Evolutionary conservation across 2,329 filamentous ascomycete genomes (phyloP).

Genomic region (Ceratocystis harringtonii): DNA sequence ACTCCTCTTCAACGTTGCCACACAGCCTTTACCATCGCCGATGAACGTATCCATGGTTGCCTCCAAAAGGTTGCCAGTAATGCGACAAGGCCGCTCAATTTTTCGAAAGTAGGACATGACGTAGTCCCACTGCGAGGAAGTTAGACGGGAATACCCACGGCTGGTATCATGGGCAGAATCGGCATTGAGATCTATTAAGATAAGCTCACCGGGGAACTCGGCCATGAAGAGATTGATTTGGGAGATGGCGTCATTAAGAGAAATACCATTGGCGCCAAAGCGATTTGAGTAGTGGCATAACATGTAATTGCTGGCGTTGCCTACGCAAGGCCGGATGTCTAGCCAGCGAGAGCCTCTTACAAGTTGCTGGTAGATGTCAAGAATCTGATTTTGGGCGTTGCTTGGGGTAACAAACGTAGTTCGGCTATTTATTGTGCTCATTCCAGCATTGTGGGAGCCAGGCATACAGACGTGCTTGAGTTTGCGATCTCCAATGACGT

Average conservation of each 20-base stretch:
- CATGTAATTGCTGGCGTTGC: slow-evolving; percentile 4
- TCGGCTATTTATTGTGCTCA: slow-evolving; percentile 25
- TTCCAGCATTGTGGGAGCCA: slow-evolving; percentile 32
- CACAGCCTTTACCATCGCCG: slow-evolving; percentile 21
- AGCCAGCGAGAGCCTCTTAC: slow-evolving; percentile 31
- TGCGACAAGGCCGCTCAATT: slow-evolving; percentile 21
- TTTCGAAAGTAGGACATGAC: slow-evolving; percentile 28
- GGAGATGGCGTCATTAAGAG: slow-evolving; percentile 27
- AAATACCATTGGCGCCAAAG: slow-evolving; percentile 14
- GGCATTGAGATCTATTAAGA: slow-evolving; percentile 29
- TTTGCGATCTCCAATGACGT: slow-evolving; percentile 23
- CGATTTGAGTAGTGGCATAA: slow-evolving; percentile 10
- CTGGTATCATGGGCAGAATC: slow-evolving; percentile 19
- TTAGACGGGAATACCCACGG: slow-evolving; percentile 22
- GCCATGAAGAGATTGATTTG: slow-evolving; percentile 30
- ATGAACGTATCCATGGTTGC: slow-evolving; percentile 22
- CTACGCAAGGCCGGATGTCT: slow-evolving; percentile 25
- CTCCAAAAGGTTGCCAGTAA: slow-evolving; percentile 20
- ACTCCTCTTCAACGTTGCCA: slow-evolving; percentile 17
- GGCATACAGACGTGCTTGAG: slow-evolving; percentile 32
- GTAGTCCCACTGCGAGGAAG: slow-evolving; percentile 23
- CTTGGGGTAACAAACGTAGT: slow-evolving; percentile 18
- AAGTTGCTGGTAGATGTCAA: slow-evolving; percentile 30
- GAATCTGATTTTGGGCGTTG: slow-evolving; percentile 30
- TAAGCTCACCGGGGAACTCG: slow-evolving; percentile 28